A percentile compares a stretch with the other conserved stretches of the same genome.
Evolutionary conservation across 306 rosid genomes (phyloP).

Genomic region (Argentina anserina): DNA sequence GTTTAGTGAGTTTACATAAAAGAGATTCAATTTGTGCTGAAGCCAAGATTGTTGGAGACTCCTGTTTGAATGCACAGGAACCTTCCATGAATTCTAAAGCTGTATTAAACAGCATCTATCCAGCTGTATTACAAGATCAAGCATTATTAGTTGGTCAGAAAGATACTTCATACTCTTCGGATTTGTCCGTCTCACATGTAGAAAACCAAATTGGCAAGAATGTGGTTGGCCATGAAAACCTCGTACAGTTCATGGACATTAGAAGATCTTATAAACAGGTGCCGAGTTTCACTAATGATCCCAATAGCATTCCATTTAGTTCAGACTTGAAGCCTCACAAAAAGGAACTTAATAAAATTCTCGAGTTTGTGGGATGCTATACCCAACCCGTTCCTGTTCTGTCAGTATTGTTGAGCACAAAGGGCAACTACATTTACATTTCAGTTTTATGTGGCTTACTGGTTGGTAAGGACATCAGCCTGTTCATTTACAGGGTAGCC

Average conservation of each 20-base stretch:
- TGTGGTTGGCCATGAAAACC: conserved; percentile 35
- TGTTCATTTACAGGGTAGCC: conserved; percentile 60
- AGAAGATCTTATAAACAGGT: conserved; percentile 31
- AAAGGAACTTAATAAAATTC: conserved; percentile 35
- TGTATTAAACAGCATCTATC: conserved; percentile 11
- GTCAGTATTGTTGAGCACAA: conserved; percentile 45
- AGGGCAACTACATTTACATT: conserved; percentile 49
- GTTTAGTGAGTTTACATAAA: conserved; percentile 28
- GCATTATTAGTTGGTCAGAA: conserved; percentile 14
- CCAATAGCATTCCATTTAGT: conserved; percentile 32
- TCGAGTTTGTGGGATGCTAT: conserved; percentile 71
- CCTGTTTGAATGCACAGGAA: conserved; percentile 11
- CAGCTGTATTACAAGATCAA: conserved; percentile 25
- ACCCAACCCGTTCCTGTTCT: conserved; percentile 68
- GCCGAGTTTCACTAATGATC: conserved; percentile 21
- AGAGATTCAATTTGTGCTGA: conserved; percentile 28
- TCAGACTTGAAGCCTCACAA: conserved; percentile 32
- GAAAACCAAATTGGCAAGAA: conserved; percentile 33
- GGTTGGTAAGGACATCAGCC: conserved; percentile 42
- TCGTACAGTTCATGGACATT: conserved; percentile 17
- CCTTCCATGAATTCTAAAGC: conserved; percentile 11
- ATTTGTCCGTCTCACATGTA: conserved; percentile 28
- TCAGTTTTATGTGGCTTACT: conserved; percentile 61
- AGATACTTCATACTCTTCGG: conserved; percentile 4
- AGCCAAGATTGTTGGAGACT: conserved; percentile 15